phyloP scores from a whole-genome alignment of 805 yeast species.

The Babjeviella inositovora region DNA sequence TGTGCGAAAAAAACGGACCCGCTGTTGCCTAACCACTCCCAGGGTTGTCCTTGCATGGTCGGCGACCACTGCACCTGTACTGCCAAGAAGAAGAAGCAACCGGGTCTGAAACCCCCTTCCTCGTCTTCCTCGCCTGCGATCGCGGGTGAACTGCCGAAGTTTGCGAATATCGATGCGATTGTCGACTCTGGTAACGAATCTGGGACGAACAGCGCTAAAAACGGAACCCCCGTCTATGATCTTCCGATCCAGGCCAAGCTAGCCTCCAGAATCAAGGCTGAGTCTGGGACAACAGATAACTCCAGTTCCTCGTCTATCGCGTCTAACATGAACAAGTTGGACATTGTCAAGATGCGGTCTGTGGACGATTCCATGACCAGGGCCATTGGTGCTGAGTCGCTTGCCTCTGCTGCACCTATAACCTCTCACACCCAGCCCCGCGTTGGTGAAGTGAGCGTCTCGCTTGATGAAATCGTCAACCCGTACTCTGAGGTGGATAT shows the following conservation, averaged over 20 bases:
- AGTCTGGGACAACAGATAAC: too few relatives aligned
- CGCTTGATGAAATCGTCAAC: slow-evolving; percentile 12
- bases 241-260: too few relatives aligned
- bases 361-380: too few relatives aligned
- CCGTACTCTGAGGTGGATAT: too few relatives aligned
- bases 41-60: slow-evolving; percentile 19
- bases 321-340: too few relatives aligned
- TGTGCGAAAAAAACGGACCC: slow-evolving; percentile 42
- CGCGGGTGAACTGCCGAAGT: slow-evolving; percentile 1
- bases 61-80: slow-evolving; percentile 23
- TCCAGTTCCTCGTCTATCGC: too few relatives aligned
- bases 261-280: too few relatives aligned
- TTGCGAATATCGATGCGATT: too few relatives aligned
- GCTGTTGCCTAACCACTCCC: slow-evolving; percentile 14
- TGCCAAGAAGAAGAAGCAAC: slow-evolving; percentile 5
- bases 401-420: slow-evolving; percentile 8
- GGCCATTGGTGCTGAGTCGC: slow-evolving; percentile 11
- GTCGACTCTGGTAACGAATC: slow-evolving; percentile 1
- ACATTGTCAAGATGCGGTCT: too few relatives aligned
- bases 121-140: slow-evolving; percentile 1
- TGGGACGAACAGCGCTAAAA: too few relatives aligned
- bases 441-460: slow-evolving; percentile 19
- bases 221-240: too few relatives aligned
- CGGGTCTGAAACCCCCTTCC: too few relatives aligned
- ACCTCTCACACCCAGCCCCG: slow-evolving; percentile 8